Conservation (phyloP, 164 flowering plant genomes). For the Magnolia sinica region DNA sequence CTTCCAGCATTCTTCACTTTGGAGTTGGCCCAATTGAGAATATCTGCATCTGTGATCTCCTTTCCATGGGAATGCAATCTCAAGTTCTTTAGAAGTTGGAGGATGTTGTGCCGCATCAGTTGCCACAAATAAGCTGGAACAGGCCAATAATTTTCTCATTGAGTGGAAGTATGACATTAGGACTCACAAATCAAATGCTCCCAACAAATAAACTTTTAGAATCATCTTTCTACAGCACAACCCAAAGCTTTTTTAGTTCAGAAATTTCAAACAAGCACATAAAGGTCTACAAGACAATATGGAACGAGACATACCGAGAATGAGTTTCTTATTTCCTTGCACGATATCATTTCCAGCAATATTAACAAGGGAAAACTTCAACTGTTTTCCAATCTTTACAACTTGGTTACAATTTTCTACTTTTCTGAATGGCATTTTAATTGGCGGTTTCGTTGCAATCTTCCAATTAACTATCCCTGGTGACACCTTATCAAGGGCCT, state of each 20-base stretch:
- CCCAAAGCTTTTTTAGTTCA: neutral
- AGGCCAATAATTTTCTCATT: neutral
- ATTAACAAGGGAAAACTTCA: constrained; percentile 87
- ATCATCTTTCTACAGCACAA: neutral
- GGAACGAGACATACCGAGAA: constrained; percentile 52
- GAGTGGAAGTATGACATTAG: neutral
- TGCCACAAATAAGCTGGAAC: constrained; percentile 90
- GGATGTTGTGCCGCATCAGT: constrained; percentile 86
- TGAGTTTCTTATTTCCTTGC: constrained; percentile 88
- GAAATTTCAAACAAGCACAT: neutral
- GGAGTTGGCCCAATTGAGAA: constrained; percentile 78
- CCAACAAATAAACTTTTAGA: neutral
- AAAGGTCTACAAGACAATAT: neutral
- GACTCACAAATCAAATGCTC: neutral
- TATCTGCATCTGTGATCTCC: constrained; percentile 80
- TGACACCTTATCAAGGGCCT: constrained; percentile 80
- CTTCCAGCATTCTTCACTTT: constrained; percentile 65
- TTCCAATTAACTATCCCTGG: constrained; percentile 95
- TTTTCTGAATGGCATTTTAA: constrained; percentile 87
- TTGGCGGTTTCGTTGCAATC: constrained; percentile 81
- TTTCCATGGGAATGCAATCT: constrained; percentile 80
- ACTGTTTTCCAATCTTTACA: constrained; percentile 77
- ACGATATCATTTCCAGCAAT: constrained; percentile 93
- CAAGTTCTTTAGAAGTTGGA: constrained; percentile 78
- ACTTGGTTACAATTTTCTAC: constrained; percentile 96